Percentiles rank a stretch among this genome's conserved stretches.
These are phyloP conservation scores for Lipomyces japonicus DNA, from an alignment of 805 yeast species.

Conservation along the genomic window DNA sequence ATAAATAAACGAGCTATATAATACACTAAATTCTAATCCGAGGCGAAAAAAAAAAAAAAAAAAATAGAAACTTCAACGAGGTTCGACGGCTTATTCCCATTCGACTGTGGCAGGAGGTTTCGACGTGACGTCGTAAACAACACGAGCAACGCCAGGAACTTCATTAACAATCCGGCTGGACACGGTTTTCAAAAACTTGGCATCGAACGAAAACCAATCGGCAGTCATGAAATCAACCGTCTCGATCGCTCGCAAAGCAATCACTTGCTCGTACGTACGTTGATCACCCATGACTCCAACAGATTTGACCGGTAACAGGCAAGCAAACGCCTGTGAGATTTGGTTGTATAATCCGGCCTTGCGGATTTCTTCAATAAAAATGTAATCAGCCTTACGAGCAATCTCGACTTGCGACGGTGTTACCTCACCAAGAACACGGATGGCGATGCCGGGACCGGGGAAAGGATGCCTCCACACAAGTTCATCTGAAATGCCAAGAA, in stretches of 20 bases:
- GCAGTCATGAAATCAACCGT: conserved; percentile 99
- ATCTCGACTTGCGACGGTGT: conserved; percentile 88
- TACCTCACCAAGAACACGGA: conserved; percentile 96
- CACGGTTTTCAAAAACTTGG: conserved; percentile 83
- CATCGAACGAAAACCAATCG: conserved; percentile 96
- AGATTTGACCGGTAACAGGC: conserved; percentile 92
- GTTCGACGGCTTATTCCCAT: conserved; percentile 69
- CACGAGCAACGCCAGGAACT: conserved; percentile 98
- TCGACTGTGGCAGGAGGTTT: conserved; percentile 99
- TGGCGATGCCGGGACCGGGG: conserved; percentile 99
- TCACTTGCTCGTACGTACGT: conserved; percentile 98
- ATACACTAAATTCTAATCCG: no score
- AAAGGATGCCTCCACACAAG: conserved; percentile 99
- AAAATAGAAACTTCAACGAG: not conserved
- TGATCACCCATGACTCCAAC: conserved; percentile 99
- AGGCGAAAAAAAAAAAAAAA: not conserved
- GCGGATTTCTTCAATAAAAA: conserved; percentile 93
- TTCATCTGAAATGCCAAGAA: conserved; percentile 92
- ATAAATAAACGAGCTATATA: no score
- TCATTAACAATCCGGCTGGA: conserved; percentile 97
- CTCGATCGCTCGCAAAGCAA: conserved; percentile 97
- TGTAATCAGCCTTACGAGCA: conserved; percentile 95
- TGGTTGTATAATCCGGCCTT: conserved; percentile 87
- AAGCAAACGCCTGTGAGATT: conserved; percentile 97
- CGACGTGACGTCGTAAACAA: conserved; percentile 95